phyloP scores from a whole-genome alignment of 352 stramenopile genomes.

The Pythium rhizo-oryzae region DNA sequence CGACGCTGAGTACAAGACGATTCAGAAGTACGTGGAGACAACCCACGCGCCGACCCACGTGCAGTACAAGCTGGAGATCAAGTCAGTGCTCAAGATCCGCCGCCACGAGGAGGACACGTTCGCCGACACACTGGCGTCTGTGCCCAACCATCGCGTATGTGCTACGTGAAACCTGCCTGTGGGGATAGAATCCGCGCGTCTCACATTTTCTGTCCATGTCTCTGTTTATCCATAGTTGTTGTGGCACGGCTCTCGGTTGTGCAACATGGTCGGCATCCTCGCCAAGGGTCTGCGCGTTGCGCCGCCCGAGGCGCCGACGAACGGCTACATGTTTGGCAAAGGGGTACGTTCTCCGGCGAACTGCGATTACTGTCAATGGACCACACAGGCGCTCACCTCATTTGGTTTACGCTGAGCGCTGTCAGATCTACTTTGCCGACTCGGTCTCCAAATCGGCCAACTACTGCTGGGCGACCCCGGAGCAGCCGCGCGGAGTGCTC shows the following conservation, averaged over 20 bases:
- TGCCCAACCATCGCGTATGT: constrained; percentile 62
- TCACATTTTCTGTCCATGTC: not conserved
- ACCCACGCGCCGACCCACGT: constrained; percentile 56
- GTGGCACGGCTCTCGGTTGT: constrained; percentile 83
- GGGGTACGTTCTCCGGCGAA: constrained; percentile 43
- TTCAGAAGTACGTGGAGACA: constrained; percentile 62
- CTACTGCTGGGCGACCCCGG: constrained; percentile 77
- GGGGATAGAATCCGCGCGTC: too few species aligned
- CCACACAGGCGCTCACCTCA: not conserved
- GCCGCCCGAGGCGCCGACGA: constrained; percentile 72
- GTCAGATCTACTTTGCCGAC: constrained; percentile 87
- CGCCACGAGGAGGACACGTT: constrained; percentile 48
- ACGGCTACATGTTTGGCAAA: constrained; percentile 89
- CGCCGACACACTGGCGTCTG: constrained; percentile 36
- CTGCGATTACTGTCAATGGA: not conserved
- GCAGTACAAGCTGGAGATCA: constrained; percentile 49
- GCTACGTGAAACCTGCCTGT: too few species aligned
- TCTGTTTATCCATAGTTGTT: constrained; percentile 45
- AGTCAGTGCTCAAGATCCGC: constrained; percentile 53
- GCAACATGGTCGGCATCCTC: constrained; percentile 83
- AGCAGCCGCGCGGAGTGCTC: constrained; percentile 63
- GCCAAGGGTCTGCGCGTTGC: constrained; percentile 80
- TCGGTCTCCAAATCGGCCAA: constrained; percentile 79
- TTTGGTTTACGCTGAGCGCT: not conserved
- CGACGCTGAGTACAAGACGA: constrained; percentile 52